A percentile compares a stretch with the other conserved stretches of the same genome.
Evolutionary conservation across 768 basidiomycete genomes (phyloP).

Genomic region (Russula ochroleuca): DNA sequence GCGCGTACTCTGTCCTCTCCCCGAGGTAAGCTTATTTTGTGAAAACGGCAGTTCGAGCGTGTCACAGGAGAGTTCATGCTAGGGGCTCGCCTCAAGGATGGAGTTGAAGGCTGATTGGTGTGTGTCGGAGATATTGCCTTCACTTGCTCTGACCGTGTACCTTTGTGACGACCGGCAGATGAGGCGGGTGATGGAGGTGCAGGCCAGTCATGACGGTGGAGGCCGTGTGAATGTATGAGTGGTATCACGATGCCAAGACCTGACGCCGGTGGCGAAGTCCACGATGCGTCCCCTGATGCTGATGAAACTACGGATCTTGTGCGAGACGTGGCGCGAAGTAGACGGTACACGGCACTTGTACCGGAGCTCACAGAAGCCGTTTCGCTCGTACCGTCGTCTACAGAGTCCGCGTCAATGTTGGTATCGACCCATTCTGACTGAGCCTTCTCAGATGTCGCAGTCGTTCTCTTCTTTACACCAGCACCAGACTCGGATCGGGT

Average conservation of each 20-base stretch:
- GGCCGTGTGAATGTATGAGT: slow-evolving; percentile 32
- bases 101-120: slow-evolving; percentile 5
- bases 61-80: slow-evolving; percentile 49
- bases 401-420: slow-evolving; percentile 20
- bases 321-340: slow-evolving; percentile 36
- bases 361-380: slow-evolving; percentile 37
- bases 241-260: slow-evolving; percentile 20
- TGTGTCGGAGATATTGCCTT: slow-evolving; percentile 14
- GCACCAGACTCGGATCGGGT: slow-evolving; percentile 30
- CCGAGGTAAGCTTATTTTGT: slow-evolving; percentile 58
- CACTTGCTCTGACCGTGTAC: slow-evolving; percentile 21
- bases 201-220: slow-evolving; percentile 32
- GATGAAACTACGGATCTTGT: slow-evolving; percentile 49
- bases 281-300: slow-evolving; percentile 29
- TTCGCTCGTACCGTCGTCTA: slow-evolving; percentile 30
- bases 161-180: neutral
- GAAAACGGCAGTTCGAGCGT: slow-evolving; percentile 66
- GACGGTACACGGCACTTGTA: slow-evolving; percentile 38
- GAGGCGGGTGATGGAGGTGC: slow-evolving; percentile 16
- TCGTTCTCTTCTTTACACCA: slow-evolving; percentile 6
- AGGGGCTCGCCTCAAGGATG: slow-evolving; percentile 15
- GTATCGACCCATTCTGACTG: slow-evolving; percentile 6
- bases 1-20: slow-evolving; percentile 50
- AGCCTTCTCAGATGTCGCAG: slow-evolving; percentile 14
- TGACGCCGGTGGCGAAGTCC: slow-evolving; percentile 29